A percentile compares a stretch with the other conserved stretches of the same genome.
phyloP scores from a whole-genome alignment of 2,329 filamentous ascomycete species.

The Pseudocercospora fuligena region DNA sequence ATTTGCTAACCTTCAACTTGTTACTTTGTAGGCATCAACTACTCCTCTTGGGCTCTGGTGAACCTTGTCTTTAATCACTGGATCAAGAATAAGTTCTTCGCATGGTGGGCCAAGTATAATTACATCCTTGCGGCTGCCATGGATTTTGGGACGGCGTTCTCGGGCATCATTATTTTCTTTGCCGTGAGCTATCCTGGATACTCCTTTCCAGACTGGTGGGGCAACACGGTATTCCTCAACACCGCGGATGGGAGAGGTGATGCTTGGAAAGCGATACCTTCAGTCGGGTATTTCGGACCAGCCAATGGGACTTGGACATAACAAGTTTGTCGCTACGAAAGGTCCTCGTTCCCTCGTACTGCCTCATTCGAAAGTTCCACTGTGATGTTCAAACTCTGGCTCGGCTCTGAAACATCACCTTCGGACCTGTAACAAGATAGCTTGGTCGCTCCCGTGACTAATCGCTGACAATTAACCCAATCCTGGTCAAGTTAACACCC shows the following conservation, averaged over 20 bases:
- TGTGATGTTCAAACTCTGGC: too few species aligned
- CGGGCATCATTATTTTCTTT: conserved; percentile 46
- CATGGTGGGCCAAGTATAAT: conserved; percentile 44
- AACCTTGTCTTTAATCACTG: conserved; percentile 49
- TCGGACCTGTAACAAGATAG: neutral
- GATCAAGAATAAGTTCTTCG: conserved; percentile 58
- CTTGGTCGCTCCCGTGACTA: neutral
- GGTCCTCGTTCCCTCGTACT: neutral
- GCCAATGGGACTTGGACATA: conserved; percentile 32
- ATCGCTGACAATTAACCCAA: neutral
- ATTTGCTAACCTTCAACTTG: neutral
- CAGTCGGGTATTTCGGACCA: conserved; percentile 70
- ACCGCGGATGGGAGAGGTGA: conserved; percentile 50
- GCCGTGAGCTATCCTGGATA: conserved; percentile 48
- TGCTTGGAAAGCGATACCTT: conserved; percentile 52
- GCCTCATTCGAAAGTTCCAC: neutral
- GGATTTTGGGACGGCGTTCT: conserved; percentile 43
- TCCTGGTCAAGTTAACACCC: neutral
- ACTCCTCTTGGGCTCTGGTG: conserved; percentile 74
- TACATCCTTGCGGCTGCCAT: conserved; percentile 44
- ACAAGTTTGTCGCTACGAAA: neutral
- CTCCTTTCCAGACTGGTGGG: conserved; percentile 32
- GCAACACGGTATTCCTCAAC: conserved; percentile 41
- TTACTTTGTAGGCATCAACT: conserved; percentile 68
- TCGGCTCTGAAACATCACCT: neutral